Percentiles rank a stretch among this genome's conserved stretches.
Conservation (phyloP, 306 rosid species). For the Lupinus albus region DNA sequence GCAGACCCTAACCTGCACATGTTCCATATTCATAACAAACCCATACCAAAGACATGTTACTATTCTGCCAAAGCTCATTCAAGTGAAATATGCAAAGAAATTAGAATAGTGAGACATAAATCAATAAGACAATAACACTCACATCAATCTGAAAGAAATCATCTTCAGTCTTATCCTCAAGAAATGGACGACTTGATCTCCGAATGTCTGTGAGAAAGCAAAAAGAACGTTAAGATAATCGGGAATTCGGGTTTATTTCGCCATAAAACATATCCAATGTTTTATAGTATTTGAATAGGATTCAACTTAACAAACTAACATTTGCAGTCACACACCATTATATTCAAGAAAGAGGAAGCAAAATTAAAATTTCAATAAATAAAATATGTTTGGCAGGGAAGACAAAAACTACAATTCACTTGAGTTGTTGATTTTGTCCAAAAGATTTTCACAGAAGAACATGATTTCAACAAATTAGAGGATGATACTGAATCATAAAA, state of each 20-base stretch:
- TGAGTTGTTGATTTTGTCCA: background rate
- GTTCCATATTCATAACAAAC: slow-evolving; percentile 15
- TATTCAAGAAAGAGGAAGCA: background rate
- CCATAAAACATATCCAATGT: slow-evolving; percentile 7
- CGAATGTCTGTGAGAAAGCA: slow-evolving; percentile 69
- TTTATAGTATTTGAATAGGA: background rate
- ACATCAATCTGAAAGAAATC: slow-evolving; percentile 97
- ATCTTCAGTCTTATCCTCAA: slow-evolving; percentile 80
- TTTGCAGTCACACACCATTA: background rate
- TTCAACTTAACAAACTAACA: background rate
- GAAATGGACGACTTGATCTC: slow-evolving; percentile 85
- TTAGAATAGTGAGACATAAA: background rate
- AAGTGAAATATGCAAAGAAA: slow-evolving; percentile 18
- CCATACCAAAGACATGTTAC: slow-evolving; percentile 29
- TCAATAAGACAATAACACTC: slow-evolving; percentile 39
- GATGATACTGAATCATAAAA: background rate
- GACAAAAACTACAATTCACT: background rate
- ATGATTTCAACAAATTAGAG: background rate
- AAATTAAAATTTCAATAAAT: too few species aligned
- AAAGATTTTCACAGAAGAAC: background rate
- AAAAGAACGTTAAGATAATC: slow-evolving; percentile 8
- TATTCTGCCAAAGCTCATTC: slow-evolving; percentile 1
- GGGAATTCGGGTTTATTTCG: background rate
- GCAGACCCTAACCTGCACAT: slow-evolving; percentile 77
- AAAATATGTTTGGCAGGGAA: background rate